Evolutionary conservation across 371 early-diverging fungal species (phyloP).

Genomic region (Homolaphlyctis polyrhiza): DNA sequence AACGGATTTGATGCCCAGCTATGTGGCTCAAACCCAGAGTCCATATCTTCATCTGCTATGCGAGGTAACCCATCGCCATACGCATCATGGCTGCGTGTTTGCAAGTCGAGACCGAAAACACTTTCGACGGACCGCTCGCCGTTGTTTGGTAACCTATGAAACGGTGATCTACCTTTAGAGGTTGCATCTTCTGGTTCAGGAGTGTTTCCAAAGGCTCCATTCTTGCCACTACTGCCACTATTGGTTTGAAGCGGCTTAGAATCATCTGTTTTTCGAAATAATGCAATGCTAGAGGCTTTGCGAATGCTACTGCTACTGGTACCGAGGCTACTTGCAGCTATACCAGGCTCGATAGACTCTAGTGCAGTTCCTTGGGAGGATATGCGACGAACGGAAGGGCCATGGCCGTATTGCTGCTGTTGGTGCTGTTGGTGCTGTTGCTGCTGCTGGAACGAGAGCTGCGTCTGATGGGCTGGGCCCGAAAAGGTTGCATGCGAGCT

Average conservation of each 20-base stretch:
- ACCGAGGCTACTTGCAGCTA: neutral
- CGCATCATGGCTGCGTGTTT: too few relatives aligned
- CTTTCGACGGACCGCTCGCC: too few relatives aligned
- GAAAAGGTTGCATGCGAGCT: slow-evolving; percentile 6
- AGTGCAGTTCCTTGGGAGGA: neutral
- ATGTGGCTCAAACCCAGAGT: slow-evolving; percentile 9
- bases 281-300: neutral
- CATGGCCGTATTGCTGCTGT: too few relatives aligned
- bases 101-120: too few relatives aligned
- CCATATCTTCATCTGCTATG: slow-evolving; percentile 60
- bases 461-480: neutral
- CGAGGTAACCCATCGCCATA: slow-evolving; percentile 8
- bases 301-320: neutral
- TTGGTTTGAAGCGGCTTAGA: too few relatives aligned
- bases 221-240: too few relatives aligned
- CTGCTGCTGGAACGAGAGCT: neutral
- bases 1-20: neutral
- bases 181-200: too few relatives aligned
- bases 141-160: too few relatives aligned
- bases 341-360: neutral
- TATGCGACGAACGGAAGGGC: neutral
- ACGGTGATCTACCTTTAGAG: too few relatives aligned
- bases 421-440: neutral
- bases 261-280: neutral
- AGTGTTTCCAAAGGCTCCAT: too few relatives aligned